These are phyloP conservation scores for Microsporum canis DNA, from an alignment of 2,329 filamentous ascomycete species.

Conservation along the genomic window DNA sequence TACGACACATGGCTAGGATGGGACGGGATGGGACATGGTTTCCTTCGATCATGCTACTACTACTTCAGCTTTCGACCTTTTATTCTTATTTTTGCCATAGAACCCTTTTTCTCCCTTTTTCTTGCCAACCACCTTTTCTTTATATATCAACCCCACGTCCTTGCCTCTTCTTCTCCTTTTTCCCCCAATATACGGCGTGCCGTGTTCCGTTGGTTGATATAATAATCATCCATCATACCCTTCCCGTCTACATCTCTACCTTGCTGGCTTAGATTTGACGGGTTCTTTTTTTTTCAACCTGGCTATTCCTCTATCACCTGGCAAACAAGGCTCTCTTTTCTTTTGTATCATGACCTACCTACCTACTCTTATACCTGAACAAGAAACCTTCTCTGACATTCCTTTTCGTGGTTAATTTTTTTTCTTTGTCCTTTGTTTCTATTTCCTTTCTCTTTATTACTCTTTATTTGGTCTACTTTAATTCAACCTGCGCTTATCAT, in stretches of 20 bases:
- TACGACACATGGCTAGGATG: background rate
- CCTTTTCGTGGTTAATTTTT: background rate
- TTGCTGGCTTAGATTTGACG: background rate
- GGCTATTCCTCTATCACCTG: background rate
- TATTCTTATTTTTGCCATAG: background rate
- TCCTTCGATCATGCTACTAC: background rate
- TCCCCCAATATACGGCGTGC: background rate
- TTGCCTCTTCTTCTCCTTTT: background rate
- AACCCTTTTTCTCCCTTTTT: background rate
- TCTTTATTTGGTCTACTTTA: background rate
- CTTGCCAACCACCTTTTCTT: background rate
- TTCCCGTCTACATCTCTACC: background rate
- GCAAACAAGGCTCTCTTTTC: background rate
- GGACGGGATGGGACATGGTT: background rate
- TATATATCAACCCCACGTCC: background rate
- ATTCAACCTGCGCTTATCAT: background rate
- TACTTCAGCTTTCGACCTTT: background rate
- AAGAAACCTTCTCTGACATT: background rate
- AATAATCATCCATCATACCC: background rate
- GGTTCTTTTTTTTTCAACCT: background rate
- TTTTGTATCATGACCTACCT: background rate
- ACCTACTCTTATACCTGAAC: background rate
- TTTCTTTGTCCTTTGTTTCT: background rate
- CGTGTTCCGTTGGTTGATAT: background rate
- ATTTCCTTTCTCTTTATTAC: background rate